Evolutionary conservation across 441 rosid species (phyloP), one percentile per base, ranked within the genome.

Genomic region (Kokia cookei): DNA sequence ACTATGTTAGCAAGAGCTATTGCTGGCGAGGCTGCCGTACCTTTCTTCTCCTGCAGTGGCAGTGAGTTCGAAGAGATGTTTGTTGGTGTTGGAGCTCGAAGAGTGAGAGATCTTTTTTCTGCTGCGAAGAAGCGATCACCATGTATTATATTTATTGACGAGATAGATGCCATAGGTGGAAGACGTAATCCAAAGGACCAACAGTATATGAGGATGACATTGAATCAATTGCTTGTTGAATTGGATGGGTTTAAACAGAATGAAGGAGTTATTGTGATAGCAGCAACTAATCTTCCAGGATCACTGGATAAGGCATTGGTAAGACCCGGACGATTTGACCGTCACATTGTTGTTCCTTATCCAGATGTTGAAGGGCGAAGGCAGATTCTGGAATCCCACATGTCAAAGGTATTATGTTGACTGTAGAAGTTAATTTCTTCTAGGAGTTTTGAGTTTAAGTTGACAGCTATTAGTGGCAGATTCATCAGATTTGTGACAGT

Each of bases 11-110:
- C 99, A 53, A 93, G 99, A 62, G 97, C 99, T 61, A 93, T 96
- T 73, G 99, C 99, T 19, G 99, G 99, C 53, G 99, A 96, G 88
- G 98, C 98, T 19, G 96, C 97, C 50, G 98, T 93, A 73, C 99
- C 99, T 57, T 96, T 96, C 86, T 96, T 92, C 85, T 96, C 98
- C 32, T 92, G 98, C 88, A 96, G 98, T 75, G 99, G 99, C 65
- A 96, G 99, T 63, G 98, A 96, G 82, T 96, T 96, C 74, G 99
- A 96, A 81, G 99, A 96, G 86, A 93, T 96, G 97, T 96, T 90
- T 84, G 97, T 96, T 75, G 99, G 98, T 10, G 97, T 92, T 77
- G 99, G 99, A 84, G 99, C 98, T 47, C 82, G 97, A 75, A 86
- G 98, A 77, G 97, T 93, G 42, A 90, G 99, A 82, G 97, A 93